Evolutionary conservation across 2,329 filamentous ascomycete species (phyloP).

Genomic region (Penicillium sp.): DNA sequence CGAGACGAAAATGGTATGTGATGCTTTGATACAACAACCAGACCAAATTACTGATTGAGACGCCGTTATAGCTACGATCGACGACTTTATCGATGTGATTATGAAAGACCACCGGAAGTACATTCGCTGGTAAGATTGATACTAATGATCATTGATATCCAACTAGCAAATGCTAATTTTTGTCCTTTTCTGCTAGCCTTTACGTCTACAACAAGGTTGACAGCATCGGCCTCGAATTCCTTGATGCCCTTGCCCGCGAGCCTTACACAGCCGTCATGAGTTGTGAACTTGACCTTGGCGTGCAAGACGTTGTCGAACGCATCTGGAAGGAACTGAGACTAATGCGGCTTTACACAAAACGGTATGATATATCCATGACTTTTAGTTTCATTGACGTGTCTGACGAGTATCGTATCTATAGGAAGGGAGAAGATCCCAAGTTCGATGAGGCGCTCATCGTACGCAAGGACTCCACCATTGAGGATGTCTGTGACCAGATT

Average conservation of each 20-base stretch:
- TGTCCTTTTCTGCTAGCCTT: conserved; percentile 51
- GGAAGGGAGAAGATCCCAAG: conserved; percentile 85
- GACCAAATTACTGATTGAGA: neutral
- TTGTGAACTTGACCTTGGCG: conserved; percentile 90
- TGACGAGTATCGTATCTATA: conserved; percentile 28
- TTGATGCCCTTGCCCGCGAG: conserved; percentile 88
- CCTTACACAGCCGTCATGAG: conserved; percentile 95
- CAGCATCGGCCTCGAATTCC: conserved; percentile 85
- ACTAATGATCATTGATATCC: neutral
- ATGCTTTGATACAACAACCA: neutral
- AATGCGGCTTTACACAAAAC: conserved; percentile 93
- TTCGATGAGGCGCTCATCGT: conserved; percentile 94
- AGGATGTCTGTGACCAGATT: conserved; percentile 95
- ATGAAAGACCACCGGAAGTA: conserved; percentile 99
- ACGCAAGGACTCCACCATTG: conserved; percentile 79
- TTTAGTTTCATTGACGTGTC: neutral
- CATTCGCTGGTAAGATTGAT: conserved; percentile 65
- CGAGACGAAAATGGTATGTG: conserved; percentile 75
- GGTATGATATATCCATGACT: conserved; percentile 32
- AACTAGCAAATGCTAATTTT: neutral
- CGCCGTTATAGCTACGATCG: conserved; percentile 67
- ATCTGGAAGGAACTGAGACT: conserved; percentile 92
- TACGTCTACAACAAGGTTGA: conserved; percentile 99
- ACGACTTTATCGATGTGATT: conserved; percentile 98
- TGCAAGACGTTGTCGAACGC: conserved; percentile 87